Percentiles rank a stretch among this genome's conserved stretches.
These are phyloP conservation scores for Citeromyces siamensis DNA, from an alignment of 1,139 yeast species.

Conservation along the genomic window DNA sequence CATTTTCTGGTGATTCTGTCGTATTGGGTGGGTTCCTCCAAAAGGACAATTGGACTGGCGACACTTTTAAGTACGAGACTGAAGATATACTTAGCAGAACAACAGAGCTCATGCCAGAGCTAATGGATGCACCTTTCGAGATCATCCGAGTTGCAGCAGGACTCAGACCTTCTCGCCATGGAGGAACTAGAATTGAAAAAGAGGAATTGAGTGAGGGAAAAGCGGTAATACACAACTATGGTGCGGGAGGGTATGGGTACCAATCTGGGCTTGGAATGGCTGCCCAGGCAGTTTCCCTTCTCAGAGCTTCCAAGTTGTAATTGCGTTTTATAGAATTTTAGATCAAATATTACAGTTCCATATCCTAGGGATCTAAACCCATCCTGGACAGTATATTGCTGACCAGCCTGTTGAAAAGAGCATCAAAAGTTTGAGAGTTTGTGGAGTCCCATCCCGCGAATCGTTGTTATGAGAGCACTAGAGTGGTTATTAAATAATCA, in stretches of 20 bases:
- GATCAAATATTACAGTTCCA: no score
- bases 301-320: conserved; percentile 7
- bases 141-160: conserved; percentile 54
- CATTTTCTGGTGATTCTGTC: conserved; percentile 45
- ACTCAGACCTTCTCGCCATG: conserved; percentile 55
- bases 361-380: no score
- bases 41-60: conserved; percentile 42
- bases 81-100: conserved; percentile 48
- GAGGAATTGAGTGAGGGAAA: conserved; percentile 24
- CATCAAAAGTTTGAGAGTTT: no score
- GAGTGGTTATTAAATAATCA: no score
- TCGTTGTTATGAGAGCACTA: no score
- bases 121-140: conserved; percentile 30
- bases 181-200: conserved; percentile 53
- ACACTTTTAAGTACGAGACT: conserved; percentile 39
- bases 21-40: conserved; percentile 62
- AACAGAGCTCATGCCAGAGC: conserved; percentile 37
- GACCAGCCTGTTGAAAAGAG: no score
- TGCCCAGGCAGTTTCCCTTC: conserved; percentile 25
- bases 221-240: conserved; percentile 50
- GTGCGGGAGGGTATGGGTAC: conserved; percentile 70
- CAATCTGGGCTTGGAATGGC: conserved; percentile 66
- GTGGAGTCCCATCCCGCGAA: no score
- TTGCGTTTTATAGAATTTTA: not conserved
- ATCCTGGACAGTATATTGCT: no score